phyloP scores from a whole-genome alignment of 2,329 filamentous ascomycete species.

The Fusarium sulawesiense region DNA sequence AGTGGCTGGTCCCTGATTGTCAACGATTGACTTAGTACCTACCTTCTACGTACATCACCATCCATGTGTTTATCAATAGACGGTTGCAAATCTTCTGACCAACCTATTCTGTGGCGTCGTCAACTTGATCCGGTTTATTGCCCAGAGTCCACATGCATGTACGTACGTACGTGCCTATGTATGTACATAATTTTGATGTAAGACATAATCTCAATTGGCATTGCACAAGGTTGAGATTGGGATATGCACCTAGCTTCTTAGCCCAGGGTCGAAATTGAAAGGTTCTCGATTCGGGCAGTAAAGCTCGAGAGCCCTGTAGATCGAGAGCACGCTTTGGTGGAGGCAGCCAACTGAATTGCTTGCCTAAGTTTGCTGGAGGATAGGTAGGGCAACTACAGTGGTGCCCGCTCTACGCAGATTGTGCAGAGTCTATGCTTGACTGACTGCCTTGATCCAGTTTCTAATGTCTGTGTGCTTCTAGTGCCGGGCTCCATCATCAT shows the following conservation, averaged over 20 bases:
- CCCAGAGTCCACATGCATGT: background rate
- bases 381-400: background rate
- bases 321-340: conserved; percentile 3
- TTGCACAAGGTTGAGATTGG: conserved; percentile 9
- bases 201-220: conserved; percentile 7
- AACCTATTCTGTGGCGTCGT: background rate
- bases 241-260: conserved; percentile 9
- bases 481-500: conserved; percentile 9
- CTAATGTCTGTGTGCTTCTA: background rate
- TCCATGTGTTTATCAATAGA: conserved; percentile 16
- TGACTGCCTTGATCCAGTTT: conserved; percentile 7
- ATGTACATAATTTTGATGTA: background rate
- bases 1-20: conserved; percentile 11
- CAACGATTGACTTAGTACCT: background rate
- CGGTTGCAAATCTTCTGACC: background rate
- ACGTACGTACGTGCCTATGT: background rate
- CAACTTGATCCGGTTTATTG: background rate
- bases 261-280: conserved; percentile 24
- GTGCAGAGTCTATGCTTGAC: background rate
- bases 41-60: background rate
- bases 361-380: background rate
- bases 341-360: conserved; percentile 14
- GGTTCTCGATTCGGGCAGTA: conserved; percentile 14
- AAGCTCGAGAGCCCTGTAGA: conserved; percentile 20
- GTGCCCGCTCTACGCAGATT: background rate